Evolutionary conservation across 2,329 filamentous ascomycete species (phyloP).

Genomic region (Penicillium glabrum): DNA sequence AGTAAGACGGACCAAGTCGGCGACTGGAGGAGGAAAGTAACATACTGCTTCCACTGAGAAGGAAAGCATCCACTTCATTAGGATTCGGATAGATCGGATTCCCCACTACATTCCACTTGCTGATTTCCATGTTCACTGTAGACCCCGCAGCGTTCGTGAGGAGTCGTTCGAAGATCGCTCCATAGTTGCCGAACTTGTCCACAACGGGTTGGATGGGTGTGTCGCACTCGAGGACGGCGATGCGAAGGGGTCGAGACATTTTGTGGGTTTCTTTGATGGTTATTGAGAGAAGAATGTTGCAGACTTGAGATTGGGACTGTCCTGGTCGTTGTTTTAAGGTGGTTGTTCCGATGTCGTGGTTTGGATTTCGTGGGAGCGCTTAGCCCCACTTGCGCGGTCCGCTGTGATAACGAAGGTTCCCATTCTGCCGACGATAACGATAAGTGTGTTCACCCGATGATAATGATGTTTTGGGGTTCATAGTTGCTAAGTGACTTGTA

Average conservation of each 20-base stretch:
- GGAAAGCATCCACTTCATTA: slow-evolving; percentile 25
- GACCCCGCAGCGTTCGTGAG: slow-evolving; percentile 13
- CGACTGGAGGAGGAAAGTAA: not conserved
- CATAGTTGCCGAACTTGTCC: slow-evolving; percentile 21
- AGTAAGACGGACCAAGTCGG: not conserved
- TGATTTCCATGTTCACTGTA: slow-evolving; percentile 11
- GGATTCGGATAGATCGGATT: slow-evolving; percentile 22
- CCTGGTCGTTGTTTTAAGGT: not conserved
- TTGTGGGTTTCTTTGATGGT: not conserved
- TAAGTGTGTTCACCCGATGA: not conserved
- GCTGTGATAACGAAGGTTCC: not conserved
- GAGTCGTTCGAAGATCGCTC: slow-evolving; percentile 28
- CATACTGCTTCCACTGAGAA: slow-evolving; percentile 34
- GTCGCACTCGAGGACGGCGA: slow-evolving; percentile 32
- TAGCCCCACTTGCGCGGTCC: not conserved
- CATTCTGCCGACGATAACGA: not conserved
- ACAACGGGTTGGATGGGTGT: slow-evolving; percentile 27
- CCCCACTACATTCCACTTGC: slow-evolving; percentile 27
- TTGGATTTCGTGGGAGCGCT: not conserved
- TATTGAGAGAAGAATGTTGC: not conserved
- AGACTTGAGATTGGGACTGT: not conserved
- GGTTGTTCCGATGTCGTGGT: not conserved
- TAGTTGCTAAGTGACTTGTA: not conserved
- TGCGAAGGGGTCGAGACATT: slow-evolving; percentile 18
- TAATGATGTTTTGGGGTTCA: not conserved